phyloP scores from a whole-genome alignment of 495 filamentous ascomycete genomes.

The Podospora sp. region DNA sequence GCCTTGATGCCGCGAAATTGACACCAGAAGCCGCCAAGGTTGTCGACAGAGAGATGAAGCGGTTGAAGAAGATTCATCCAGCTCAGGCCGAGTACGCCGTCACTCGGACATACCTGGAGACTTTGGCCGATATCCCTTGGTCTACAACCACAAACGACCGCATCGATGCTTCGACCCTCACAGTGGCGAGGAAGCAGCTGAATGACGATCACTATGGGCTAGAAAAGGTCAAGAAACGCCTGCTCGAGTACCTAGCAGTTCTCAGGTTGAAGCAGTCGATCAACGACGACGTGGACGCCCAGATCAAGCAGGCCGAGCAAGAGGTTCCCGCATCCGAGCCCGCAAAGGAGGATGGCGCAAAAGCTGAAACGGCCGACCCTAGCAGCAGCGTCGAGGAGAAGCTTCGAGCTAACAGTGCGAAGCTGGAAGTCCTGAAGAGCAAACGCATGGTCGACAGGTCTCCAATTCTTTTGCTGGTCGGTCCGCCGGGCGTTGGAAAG shows the following conservation, averaged over 20 bases:
- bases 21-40: slow-evolving; percentile 72
- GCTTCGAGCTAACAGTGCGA: slow-evolving; percentile 54
- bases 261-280: slow-evolving; percentile 89
- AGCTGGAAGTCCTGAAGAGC: slow-evolving; percentile 68
- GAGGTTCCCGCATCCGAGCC: slow-evolving; percentile 42
- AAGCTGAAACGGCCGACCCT: slow-evolving; percentile 29
- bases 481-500: slow-evolving; percentile 95
- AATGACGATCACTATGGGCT: slow-evolving; percentile 97
- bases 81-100: slow-evolving; percentile 95
- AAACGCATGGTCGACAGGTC: slow-evolving; percentile 90
- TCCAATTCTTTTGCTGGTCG: slow-evolving; percentile 90
- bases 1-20: slow-evolving; percentile 77
- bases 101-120: slow-evolving; percentile 92
- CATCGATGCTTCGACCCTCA: slow-evolving; percentile 78
- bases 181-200: slow-evolving; percentile 81
- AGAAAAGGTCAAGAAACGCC: slow-evolving; percentile 94
- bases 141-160: slow-evolving; percentile 81
- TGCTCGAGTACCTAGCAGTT: slow-evolving; percentile 95
- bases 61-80: slow-evolving; percentile 92
- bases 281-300: slow-evolving; percentile 75
- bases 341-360: slow-evolving; percentile 31
- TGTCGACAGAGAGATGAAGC: slow-evolving; percentile 83
- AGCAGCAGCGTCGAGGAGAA: slow-evolving; percentile 46
- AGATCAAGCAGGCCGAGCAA: slow-evolving; percentile 68
- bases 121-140: slow-evolving; percentile 94